These are phyloP conservation scores for Poterioochromonas sp. DNA, from an alignment of 352 stramenopile genomes.

Conservation along the genomic window DNA sequence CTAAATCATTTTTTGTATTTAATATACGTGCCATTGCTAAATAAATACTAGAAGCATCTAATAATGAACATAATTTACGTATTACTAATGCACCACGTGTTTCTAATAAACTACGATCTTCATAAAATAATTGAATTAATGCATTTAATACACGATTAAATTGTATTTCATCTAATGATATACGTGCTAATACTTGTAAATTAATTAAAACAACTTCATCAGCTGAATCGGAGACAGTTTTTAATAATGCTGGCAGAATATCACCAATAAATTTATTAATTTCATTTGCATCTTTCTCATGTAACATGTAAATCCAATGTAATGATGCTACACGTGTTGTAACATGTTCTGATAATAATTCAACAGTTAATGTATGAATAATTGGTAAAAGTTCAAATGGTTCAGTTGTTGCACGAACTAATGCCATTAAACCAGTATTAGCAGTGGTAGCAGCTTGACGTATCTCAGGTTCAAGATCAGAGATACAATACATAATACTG, in stretches of 20 bases:
- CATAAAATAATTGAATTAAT: constrained; percentile 84
- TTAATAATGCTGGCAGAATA: constrained; percentile 85
- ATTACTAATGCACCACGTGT: constrained; percentile 93
- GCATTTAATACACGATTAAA: constrained; percentile 82
- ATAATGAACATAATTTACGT: constrained; percentile 90
- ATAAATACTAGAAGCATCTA: constrained; percentile 96
- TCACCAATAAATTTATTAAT: constrained; percentile 80
- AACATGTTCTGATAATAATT: constrained; percentile 89
- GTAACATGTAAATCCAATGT: constrained; percentile 95
- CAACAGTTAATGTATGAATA: constrained; percentile 83
- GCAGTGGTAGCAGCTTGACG: constrained; percentile 66
- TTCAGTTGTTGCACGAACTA: constrained; percentile 62
- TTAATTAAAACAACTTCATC: constrained; percentile 94
- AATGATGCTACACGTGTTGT: constrained; percentile 73
- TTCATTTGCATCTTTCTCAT: constrained; percentile 88
- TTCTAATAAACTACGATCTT: constrained; percentile 72
- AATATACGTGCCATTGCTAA: constrained; percentile 91
- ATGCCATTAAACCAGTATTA: constrained; percentile 85
- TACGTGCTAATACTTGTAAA: constrained; percentile 85
- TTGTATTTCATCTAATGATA: constrained; percentile 75
- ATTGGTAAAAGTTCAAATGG: constrained; percentile 80
- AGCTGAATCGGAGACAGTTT: constrained; percentile 85
- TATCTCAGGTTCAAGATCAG: constrained; percentile 65
- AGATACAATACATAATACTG: constrained; percentile 95
- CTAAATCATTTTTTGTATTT: constrained; percentile 58